These are phyloP conservation scores for Leccinum obscurum DNA, from an alignment of 768 basidiomycete genomes.

Conservation along the genomic window DNA sequence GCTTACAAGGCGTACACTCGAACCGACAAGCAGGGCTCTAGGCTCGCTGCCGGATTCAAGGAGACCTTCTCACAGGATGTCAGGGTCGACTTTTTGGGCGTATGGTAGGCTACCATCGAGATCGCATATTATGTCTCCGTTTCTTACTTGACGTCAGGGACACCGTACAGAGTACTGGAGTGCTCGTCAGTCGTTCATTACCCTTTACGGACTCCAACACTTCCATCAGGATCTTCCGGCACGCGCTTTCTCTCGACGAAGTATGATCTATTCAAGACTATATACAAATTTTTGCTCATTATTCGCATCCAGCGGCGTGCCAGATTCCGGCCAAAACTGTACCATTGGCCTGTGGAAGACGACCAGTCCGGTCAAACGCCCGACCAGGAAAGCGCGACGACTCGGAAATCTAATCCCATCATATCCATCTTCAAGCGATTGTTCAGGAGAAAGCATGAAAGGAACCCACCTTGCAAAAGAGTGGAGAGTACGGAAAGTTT, in stretches of 20 bases:
- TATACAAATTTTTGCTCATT: slow-evolving; percentile 10
- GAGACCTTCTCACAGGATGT: slow-evolving; percentile 65
- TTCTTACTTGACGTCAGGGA: slow-evolving; percentile 49
- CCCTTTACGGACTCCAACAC: slow-evolving; percentile 68
- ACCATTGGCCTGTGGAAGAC: slow-evolving; percentile 42
- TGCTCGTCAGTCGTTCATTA: slow-evolving; percentile 54
- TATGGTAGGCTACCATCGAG: slow-evolving; percentile 51
- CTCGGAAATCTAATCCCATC: background rate
- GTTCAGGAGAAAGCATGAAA: slow-evolving; percentile 2
- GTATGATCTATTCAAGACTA: slow-evolving; percentile 33
- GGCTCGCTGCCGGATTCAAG: slow-evolving; percentile 68
- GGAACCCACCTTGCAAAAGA: background rate
- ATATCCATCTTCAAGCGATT: background rate
- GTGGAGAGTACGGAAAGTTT: background rate
- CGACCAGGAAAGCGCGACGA: background rate
- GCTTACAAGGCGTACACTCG: slow-evolving; percentile 73
- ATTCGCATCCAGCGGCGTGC: slow-evolving; percentile 51
- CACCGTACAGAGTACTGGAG: slow-evolving; percentile 75
- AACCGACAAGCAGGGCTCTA: slow-evolving; percentile 44
- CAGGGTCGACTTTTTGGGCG: slow-evolving; percentile 72
- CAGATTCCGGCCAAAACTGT: slow-evolving; percentile 67
- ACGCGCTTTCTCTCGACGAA: slow-evolving; percentile 78
- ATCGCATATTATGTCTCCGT: background rate
- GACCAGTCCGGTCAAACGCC: slow-evolving; percentile 27
- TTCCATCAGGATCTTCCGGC: slow-evolving; percentile 69